Base-by-base conservation (phyloP, 2,329 filamentous ascomycete species). In the Elsinoe batatas region DNA sequence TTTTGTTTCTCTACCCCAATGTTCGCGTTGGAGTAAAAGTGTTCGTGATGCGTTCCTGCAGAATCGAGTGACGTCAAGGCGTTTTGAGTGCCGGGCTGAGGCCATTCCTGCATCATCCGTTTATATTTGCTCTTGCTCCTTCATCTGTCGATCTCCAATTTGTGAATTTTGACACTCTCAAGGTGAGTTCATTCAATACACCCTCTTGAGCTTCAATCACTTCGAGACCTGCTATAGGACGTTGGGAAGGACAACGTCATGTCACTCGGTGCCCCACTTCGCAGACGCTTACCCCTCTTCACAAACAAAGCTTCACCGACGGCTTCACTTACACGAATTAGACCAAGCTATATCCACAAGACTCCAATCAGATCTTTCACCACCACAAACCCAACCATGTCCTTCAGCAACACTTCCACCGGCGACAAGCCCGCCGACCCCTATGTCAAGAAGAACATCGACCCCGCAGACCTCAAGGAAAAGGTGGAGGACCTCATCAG, bases 371-470 rank as follows among this genome's bases (percentile, higher is more conserved):
- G 51, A 56, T 6, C 37, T 15, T 22, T 56, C 30, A 53, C 51
- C 37, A 54, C n/a, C 57, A 59, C 43, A 57, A 37, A 32, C 49
- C 56, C 57, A 69, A 60, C 13, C 26, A 71, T 71, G 64, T 71
- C 69, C 56, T 80, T 77, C 69, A 78, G 78, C 67, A 85, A 85
- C 69, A 71, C 82, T 37, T 70, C 76, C 60, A 81, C 81, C 40
- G 82, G 81, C 65, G 73, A 72, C 69, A 81, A 85, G 71, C 74
- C 80, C 40, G 80, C 76, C 76, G 87, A 93, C 71, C 88, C 88
- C 1, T 95, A 94, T 76, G 89, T 82, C 67, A 82, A 86, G 58
- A 81, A 84, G 72, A 90, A 87, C 72, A 75, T 82, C 57, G 79
- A 89, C 64, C 74, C 78, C 13, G 47, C 50, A 35, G 75, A 82